Evolutionary conservation across 148 eudicot species (phyloP).

Genomic region (Amaranthus hypochondriacus): DNA sequence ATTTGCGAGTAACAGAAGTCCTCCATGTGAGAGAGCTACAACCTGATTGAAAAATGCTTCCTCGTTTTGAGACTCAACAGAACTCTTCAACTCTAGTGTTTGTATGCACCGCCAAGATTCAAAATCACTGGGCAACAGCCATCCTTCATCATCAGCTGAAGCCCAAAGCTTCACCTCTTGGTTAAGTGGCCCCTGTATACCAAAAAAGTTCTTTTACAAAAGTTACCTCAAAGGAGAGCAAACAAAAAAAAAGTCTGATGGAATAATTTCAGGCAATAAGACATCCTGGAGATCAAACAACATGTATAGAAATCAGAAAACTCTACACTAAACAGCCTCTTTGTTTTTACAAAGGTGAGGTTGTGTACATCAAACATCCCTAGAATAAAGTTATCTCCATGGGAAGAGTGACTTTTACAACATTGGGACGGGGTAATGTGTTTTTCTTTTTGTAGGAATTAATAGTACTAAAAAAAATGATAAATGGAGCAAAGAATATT

Average conservation of each 20-base stretch:
- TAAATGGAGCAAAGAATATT: background rate
- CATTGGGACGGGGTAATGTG: too few species aligned
- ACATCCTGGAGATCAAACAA: too few species aligned
- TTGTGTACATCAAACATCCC: too few species aligned
- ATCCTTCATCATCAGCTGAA: constrained; percentile 87
- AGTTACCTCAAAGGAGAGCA: background rate
- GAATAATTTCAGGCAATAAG: too few species aligned
- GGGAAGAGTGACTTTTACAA: too few species aligned
- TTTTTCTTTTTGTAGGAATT: too few species aligned
- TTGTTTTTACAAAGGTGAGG: too few species aligned
- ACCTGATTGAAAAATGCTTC: constrained; percentile 91
- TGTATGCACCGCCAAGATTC: constrained; percentile 88
- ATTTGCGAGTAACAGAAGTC: constrained; percentile 83
- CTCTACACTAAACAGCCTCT: too few species aligned
- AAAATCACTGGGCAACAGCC: constrained; percentile 90
- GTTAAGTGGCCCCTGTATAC: constrained; percentile 67
- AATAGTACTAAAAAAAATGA: background rate
- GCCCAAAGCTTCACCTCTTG: constrained; percentile 87
- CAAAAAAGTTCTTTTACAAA: background rate
- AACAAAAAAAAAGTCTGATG: too few species aligned
- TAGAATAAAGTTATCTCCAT: too few species aligned
- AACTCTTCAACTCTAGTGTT: constrained; percentile 73
- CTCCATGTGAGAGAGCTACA: constrained; percentile 70
- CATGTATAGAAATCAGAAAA: too few species aligned
- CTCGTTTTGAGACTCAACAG: constrained; percentile 51